phyloP scores from a whole-genome alignment of 1,284 basidiomycete genomes.

The Cryptococcus sp. region DNA sequence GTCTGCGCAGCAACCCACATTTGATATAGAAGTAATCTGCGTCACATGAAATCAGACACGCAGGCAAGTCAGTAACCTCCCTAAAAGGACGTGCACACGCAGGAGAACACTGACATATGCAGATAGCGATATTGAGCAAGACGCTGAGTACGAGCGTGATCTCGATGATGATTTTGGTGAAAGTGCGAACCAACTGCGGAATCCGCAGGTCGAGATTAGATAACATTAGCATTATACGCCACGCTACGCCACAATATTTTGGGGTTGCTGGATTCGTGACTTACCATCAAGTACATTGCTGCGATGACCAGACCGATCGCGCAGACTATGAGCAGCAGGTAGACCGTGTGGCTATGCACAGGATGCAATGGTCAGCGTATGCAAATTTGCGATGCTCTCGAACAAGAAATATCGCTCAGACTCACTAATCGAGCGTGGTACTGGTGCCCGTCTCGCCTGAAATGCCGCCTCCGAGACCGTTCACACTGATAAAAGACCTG shows the following conservation, averaged over 20 bases:
- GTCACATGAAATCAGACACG: conserved; percentile 1
- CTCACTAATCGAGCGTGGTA: conserved; percentile 37
- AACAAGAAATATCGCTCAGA: background rate
- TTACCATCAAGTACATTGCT: conserved; percentile 40
- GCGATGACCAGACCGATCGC: conserved; percentile 63
- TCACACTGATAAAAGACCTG: conserved; percentile 63
- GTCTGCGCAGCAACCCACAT: conserved; percentile 43
- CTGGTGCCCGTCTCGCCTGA: conserved; percentile 39
- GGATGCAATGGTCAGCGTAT: conserved; percentile 2
- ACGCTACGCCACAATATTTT: too few relatives aligned
- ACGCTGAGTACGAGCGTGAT: conserved; percentile 73
- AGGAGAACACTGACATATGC: conserved; percentile 41
- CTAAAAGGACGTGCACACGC: background rate
- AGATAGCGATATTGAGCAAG: conserved; percentile 65
- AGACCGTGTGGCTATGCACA: conserved; percentile 57
- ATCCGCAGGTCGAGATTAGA: background rate
- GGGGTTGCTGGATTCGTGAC: conserved; percentile 1
- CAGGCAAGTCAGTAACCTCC: background rate
- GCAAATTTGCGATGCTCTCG: background rate
- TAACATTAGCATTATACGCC: background rate
- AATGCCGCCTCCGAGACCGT: conserved; percentile 59
- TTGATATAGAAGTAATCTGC: conserved; percentile 72
- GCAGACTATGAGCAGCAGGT: conserved; percentile 69
- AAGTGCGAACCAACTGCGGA: conserved; percentile 63
- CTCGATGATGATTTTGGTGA: conserved; percentile 78